phyloP scores from a whole-genome alignment of 2,329 filamentous ascomycete species.

The Pyrenophora graminea region DNA sequence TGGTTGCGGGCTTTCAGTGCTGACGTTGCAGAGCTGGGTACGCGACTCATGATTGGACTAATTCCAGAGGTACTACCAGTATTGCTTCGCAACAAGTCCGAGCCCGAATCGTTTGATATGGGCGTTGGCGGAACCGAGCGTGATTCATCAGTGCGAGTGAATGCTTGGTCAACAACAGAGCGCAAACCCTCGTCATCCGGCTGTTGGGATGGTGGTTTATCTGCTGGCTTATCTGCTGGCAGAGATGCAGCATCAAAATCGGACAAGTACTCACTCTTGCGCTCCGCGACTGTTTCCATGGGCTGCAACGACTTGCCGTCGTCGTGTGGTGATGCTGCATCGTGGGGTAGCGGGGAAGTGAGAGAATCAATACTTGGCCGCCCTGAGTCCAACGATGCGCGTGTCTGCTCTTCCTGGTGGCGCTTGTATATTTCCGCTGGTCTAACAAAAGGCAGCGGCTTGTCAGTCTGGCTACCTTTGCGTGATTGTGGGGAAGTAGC shows the following conservation, averaged over 20 bases:
- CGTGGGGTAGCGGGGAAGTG: conserved; percentile 32
- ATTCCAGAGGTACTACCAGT: conserved; percentile 66
- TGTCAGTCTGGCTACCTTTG: conserved; percentile 48
- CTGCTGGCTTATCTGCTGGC: conserved; percentile 12
- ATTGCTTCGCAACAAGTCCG: conserved; percentile 61
- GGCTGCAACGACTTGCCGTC: conserved; percentile 32
- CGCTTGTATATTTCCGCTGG: conserved; percentile 79
- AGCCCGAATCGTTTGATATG: conserved; percentile 49
- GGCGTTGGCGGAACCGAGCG: conserved; percentile 58
- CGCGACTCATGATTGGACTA: conserved; percentile 67
- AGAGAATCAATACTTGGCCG: conserved; percentile 62
- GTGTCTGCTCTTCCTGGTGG: conserved; percentile 66
- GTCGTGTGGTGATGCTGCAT: conserved; percentile 27
- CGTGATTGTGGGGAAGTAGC: conserved; percentile 33
- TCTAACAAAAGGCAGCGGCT: conserved; percentile 67
- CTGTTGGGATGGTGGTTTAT: conserved; percentile 11
- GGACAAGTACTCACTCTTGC: conserved; percentile 64
- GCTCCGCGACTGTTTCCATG: conserved; percentile 61
- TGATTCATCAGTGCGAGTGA: conserved; percentile 62
- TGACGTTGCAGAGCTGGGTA: conserved; percentile 52
- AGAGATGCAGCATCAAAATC: conserved; percentile 33
- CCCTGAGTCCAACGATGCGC: conserved; percentile 61
- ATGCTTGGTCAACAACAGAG: conserved; percentile 66
- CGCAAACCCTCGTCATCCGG: conserved; percentile 37
- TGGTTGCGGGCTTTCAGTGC: conserved; percentile 46